Evolutionary conservation across 192 early-diverging fungal genomes (phyloP).

Genomic region (Cladochytrium replicatum): DNA sequence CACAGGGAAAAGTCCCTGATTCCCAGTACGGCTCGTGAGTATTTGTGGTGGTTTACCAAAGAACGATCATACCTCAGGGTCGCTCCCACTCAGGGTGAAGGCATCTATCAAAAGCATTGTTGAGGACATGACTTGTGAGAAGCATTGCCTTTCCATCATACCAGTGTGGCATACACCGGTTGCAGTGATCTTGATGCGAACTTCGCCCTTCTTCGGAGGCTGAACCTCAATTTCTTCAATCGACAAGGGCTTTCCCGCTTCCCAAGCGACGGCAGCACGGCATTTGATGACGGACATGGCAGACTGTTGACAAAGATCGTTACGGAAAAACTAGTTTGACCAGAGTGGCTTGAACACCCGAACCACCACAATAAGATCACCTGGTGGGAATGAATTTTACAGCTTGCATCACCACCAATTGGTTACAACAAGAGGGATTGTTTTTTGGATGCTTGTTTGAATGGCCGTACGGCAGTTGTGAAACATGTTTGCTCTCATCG

Average conservation of each 20-base stretch:
- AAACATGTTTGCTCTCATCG: too few species aligned
- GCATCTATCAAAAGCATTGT: conserved; percentile 57
- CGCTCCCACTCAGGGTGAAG: conserved; percentile 84
- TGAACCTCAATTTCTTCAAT: conserved; percentile 93
- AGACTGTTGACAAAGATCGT: too few species aligned
- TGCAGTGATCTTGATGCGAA: conserved; percentile 84
- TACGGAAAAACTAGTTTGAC: too few species aligned
- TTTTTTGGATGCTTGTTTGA: too few species aligned
- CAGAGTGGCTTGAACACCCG: too few species aligned
- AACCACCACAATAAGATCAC: too few species aligned
- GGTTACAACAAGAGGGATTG: too few species aligned
- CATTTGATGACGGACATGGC: conserved; percentile 38
- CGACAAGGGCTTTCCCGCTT: conserved; percentile 76
- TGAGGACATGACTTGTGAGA: background rate
- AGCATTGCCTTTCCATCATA: background rate
- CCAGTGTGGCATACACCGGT: conserved; percentile 69
- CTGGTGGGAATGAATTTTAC: too few species aligned
- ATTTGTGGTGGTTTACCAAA: background rate
- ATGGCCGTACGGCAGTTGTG: too few species aligned
- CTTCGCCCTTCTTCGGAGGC: conserved; percentile 83
- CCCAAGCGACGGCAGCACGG: conserved; percentile 93
- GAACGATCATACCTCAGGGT: conserved; percentile 25
- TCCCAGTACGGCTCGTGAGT: conserved; percentile 26
- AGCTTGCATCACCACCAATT: too few species aligned
- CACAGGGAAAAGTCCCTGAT: conserved; percentile 83